Evolutionary conservation across 768 basidiomycete species (phyloP).

Genomic region (Chlorophyllum brunneum): DNA sequence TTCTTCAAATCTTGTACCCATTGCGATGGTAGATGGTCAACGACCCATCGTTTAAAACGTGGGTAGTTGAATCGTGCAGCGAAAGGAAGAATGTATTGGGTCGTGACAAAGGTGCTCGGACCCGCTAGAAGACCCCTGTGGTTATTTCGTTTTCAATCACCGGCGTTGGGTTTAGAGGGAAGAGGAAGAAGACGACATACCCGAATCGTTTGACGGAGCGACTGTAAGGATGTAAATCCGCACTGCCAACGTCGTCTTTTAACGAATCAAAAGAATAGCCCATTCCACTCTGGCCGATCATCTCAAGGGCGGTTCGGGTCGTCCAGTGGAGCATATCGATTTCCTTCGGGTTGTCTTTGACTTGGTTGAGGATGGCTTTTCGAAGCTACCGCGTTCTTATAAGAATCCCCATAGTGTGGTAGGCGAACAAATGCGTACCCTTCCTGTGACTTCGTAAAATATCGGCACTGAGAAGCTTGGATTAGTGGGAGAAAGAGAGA

Average conservation of each 20-base stretch:
- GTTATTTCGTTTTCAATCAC: background rate
- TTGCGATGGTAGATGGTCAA: constrained; percentile 28
- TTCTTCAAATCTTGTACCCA: constrained; percentile 26
- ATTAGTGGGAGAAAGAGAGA: background rate
- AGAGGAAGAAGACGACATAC: constrained; percentile 17
- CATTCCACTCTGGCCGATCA: constrained; percentile 44
- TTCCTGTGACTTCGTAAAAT: constrained; percentile 30
- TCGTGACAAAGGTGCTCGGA: constrained; percentile 17
- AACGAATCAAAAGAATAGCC: constrained; percentile 37
- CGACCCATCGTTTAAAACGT: constrained; percentile 27
- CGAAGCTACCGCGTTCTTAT: constrained; percentile 20
- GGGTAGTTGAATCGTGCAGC: constrained; percentile 25
- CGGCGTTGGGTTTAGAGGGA: background rate
- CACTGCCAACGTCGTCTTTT: constrained; percentile 19
- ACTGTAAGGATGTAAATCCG: constrained; percentile 24
- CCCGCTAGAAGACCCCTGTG: constrained; percentile 16
- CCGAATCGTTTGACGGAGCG: constrained; percentile 25
- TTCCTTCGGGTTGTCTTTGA: constrained; percentile 24
- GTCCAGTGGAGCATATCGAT: constrained; percentile 33
- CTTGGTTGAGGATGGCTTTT: constrained; percentile 18
- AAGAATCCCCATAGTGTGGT: background rate
- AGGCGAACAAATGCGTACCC: constrained; percentile 18
- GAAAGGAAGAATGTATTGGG: constrained; percentile 19
- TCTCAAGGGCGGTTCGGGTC: constrained; percentile 41
- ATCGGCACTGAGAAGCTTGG: constrained; percentile 26